Conservation (phyloP, 306 rosid species). For the Quercus dentata region DNA sequence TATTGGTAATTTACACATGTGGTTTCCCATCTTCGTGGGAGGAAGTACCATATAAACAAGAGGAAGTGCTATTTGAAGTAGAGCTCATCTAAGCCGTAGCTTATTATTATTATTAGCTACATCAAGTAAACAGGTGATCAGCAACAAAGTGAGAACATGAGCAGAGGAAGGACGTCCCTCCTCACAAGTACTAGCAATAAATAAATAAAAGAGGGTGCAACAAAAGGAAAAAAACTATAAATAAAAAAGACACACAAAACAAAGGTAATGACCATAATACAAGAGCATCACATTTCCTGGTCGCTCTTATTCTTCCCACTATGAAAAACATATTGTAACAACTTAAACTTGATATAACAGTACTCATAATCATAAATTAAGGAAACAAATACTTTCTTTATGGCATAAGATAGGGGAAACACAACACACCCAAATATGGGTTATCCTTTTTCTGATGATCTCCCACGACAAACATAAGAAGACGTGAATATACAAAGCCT, state of each 20-base stretch:
- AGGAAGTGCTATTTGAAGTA: too few relatives aligned
- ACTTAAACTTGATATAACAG: neutral
- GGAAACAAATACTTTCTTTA: neutral
- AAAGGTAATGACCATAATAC: neutral
- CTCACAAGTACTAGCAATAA: neutral
- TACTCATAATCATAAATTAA: neutral
- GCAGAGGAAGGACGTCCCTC: neutral
- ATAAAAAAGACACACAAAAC: too few relatives aligned
- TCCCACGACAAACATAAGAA: neutral
- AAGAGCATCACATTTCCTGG: neutral
- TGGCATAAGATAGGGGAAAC: neutral
- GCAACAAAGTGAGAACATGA: too few relatives aligned
- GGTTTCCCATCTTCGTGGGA: too few relatives aligned
- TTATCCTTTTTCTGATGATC: neutral
- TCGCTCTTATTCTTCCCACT: neutral
- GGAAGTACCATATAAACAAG: too few relatives aligned
- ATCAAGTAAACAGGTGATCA: too few relatives aligned
- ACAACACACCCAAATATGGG: neutral
- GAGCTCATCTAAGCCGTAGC: too few relatives aligned
- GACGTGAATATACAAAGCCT: slow-evolving; percentile 15
- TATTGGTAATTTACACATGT: too few relatives aligned
- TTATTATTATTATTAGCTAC: too few relatives aligned
- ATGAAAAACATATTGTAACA: neutral
- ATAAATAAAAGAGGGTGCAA: too few relatives aligned
- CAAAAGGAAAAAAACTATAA: too few relatives aligned